Evolutionary conservation across 1,284 basidiomycete species (phyloP).

Genomic region (Gymnopus androsaceus): DNA sequence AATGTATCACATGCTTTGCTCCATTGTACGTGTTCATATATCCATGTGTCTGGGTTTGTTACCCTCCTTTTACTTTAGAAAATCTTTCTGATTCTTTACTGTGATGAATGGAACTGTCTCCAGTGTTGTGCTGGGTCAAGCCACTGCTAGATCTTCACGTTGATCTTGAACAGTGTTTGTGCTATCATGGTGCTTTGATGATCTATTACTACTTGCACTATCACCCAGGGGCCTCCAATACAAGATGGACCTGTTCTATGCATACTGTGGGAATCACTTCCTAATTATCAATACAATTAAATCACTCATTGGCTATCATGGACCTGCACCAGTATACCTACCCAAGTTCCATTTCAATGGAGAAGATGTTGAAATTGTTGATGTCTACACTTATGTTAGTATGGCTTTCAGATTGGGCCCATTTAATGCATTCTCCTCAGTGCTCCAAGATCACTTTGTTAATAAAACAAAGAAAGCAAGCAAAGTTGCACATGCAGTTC

Average conservation of each 20-base stretch:
- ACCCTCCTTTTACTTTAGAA: background rate
- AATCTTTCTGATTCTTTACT: slow-evolving; percentile 8
- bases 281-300: slow-evolving; percentile 4
- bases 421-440: no score
- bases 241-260: slow-evolving; percentile 5
- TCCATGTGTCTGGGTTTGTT: background rate
- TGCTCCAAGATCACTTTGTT: no score
- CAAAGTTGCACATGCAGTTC: no score
- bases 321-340: background rate
- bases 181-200: slow-evolving; percentile 14
- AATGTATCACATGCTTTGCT: slow-evolving; percentile 6
- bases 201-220: slow-evolving; percentile 1
- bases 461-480: no score
- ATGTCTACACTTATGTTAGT: slow-evolving; percentile 5
- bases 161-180: slow-evolving; percentile 10
- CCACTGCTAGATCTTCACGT: background rate
- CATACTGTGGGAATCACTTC: background rate
- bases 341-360: background rate
- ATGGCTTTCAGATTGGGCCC: no score
- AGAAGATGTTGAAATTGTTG: background rate
- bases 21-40: background rate
- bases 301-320: no score
- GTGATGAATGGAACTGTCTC: slow-evolving; percentile 8
- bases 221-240: slow-evolving; percentile 3
- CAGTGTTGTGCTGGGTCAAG: background rate